These are phyloP conservation scores for Arthrinium phaeospermum DNA, from an alignment of 2,329 filamentous ascomycete species.

Conservation along the genomic window DNA sequence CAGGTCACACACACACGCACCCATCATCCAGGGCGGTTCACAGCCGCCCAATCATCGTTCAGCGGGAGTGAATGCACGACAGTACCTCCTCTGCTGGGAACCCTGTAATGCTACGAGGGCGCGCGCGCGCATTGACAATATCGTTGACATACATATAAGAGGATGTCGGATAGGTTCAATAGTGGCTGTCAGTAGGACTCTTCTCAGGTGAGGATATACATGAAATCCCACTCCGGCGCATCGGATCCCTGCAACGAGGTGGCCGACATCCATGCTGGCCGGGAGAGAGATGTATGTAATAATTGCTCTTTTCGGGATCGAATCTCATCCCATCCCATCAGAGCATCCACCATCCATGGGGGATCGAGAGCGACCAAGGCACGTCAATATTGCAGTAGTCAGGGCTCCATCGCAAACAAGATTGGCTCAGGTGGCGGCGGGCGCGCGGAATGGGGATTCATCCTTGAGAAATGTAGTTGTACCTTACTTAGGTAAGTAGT, in stretches of 20 bases:
- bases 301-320: background rate
- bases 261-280: background rate
- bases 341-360: background rate
- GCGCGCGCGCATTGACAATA: background rate
- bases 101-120: background rate
- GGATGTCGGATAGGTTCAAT: background rate
- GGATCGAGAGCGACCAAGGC: background rate
- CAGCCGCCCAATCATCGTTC: background rate
- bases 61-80: background rate
- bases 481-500: background rate
- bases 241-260: background rate
- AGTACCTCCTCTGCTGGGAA: background rate
- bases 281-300: background rate
- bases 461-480: background rate
- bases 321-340: background rate
- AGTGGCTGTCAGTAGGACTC: too few species aligned
- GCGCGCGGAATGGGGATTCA: background rate
- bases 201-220: too few species aligned
- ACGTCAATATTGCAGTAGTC: constrained; percentile 5
- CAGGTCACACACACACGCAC: background rate
- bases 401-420: background rate
- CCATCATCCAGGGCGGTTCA: background rate
- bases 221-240: background rate
- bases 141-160: too few species aligned
- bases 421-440: constrained; percentile 8